Evolutionary conservation across 441 rosid species (phyloP).

Genomic region (Eutrema salsugineum): DNA sequence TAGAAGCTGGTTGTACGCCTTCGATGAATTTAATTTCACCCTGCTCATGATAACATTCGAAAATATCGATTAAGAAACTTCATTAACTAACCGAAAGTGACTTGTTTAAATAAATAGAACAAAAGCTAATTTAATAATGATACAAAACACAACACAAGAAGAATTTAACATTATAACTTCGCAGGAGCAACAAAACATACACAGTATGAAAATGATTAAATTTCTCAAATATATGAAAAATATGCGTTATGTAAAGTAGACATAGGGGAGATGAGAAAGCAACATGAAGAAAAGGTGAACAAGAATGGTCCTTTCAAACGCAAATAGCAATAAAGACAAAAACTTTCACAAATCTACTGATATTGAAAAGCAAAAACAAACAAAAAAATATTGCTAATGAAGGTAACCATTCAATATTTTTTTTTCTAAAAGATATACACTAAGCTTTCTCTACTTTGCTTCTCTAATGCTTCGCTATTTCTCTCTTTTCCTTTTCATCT

Average conservation of each 20-base stretch:
- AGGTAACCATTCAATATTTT: conserved; percentile 1
- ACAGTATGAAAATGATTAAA: background rate
- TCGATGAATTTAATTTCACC: conserved; percentile 62
- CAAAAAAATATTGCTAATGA: conserved; percentile 1
- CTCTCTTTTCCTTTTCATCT: background rate
- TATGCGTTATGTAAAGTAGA: background rate
- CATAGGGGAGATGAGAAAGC: background rate
- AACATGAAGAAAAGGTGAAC: conserved; percentile 8
- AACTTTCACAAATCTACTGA: conserved; percentile 20
- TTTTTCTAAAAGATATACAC: background rate
- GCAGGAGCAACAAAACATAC: background rate
- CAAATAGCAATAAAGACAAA: conserved; percentile 31
- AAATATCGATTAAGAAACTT: background rate
- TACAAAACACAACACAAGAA: background rate
- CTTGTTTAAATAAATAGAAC: background rate
- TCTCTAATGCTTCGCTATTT: background rate
- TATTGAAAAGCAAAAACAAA: conserved; percentile 9
- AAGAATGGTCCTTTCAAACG: conserved; percentile 16
- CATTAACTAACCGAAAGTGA: background rate
- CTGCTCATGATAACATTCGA: conserved; percentile 37
- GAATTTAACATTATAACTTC: background rate
- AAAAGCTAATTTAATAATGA: background rate
- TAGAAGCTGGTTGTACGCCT: conserved; percentile 64
- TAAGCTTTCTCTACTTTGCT: conserved; percentile 8
- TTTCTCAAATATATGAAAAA: background rate